Conservation (phyloP, 208 protist species). For the Acanthamoeba healyi region DNA sequence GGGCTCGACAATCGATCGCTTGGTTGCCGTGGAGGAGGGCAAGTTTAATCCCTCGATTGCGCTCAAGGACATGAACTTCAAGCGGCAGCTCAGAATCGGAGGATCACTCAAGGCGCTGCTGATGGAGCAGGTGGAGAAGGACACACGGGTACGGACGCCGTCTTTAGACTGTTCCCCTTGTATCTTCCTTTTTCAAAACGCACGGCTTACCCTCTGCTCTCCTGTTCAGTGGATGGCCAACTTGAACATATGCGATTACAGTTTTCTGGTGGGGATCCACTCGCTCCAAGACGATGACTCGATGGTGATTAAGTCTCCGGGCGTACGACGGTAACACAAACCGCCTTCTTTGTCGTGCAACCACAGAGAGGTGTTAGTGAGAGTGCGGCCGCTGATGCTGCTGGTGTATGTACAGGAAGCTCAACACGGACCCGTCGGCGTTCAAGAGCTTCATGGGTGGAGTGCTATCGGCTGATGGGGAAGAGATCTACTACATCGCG, state of each 20-base stretch:
- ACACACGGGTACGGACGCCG: slow-evolving; percentile 37
- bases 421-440: slow-evolving; percentile 28
- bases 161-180: neutral
- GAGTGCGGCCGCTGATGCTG: too few relatives aligned
- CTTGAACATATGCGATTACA: slow-evolving; percentile 54
- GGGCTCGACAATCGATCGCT: slow-evolving; percentile 50
- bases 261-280: slow-evolving; percentile 26
- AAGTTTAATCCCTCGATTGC: slow-evolving; percentile 55
- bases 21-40: slow-evolving; percentile 59
- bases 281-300: neutral
- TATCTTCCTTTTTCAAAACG: too few relatives aligned
- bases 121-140: slow-evolving; percentile 75
- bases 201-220: too few relatives aligned
- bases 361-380: too few relatives aligned
- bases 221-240: slow-evolving; percentile 58
- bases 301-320: neutral
- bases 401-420: neutral
- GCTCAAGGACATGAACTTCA: slow-evolving; percentile 58
- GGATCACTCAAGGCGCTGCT: slow-evolving; percentile 53
- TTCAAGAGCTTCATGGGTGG: slow-evolving; percentile 4
- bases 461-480: neutral
- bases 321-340: neutral
- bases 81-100: slow-evolving; percentile 40
- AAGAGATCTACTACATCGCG: slow-evolving; percentile 48
- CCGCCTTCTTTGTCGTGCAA: too few relatives aligned